Conservation (phyloP, 352 stramenopile genomes). For the Aphanomyces astaci region DNA sequence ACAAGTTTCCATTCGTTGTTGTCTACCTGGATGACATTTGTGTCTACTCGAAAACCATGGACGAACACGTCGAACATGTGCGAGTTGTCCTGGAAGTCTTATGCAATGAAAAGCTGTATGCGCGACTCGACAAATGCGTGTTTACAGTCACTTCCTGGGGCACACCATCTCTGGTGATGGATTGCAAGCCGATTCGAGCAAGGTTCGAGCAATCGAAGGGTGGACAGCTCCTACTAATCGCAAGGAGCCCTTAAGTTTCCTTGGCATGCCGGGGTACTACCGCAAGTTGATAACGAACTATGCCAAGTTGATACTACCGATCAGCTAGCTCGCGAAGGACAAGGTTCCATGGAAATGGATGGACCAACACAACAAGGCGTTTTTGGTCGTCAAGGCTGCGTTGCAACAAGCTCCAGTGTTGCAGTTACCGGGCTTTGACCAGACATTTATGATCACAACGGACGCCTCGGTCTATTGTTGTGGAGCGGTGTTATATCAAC, state of each 20-base stretch:
- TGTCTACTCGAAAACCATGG: no score
- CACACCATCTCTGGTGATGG: no score
- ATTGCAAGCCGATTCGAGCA: no score
- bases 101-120: no score
- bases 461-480: constrained; percentile 28
- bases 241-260: constrained; percentile 26
- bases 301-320: constrained; percentile 19
- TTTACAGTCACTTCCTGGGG: no score
- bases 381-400: neutral
- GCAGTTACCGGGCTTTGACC: neutral
- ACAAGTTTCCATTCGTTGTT: no score
- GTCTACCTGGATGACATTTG: no score
- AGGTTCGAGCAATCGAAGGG: no score
- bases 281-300: constrained; percentile 24
- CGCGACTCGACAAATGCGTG: no score
- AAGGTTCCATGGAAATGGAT: constrained; percentile 23
- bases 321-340: constrained; percentile 23
- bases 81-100: no score
- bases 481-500: constrained; percentile 8
- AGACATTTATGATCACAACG: constrained; percentile 21
- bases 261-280: constrained; percentile 29
- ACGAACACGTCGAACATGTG: no score
- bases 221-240: no score
- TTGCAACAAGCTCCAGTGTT: neutral
- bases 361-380: neutral